A percentile compares a stretch with the other conserved stretches of the same genome.
Conservation (phyloP, 2,329 filamentous ascomycete genomes). For the Clarireedia monteithiana region DNA sequence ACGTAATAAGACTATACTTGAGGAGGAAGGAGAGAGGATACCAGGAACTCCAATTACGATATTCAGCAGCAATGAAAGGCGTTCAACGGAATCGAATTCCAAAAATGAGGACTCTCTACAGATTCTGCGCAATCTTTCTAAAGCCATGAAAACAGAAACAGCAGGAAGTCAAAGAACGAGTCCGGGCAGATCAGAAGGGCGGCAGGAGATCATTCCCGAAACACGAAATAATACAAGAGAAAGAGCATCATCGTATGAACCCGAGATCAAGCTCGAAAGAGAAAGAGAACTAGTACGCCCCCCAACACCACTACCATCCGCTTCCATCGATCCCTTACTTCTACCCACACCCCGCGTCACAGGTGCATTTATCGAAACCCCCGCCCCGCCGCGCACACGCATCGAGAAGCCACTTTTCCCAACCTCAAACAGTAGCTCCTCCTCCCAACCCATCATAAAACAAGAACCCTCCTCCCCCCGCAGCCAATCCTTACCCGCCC, state of each 20-base stretch:
- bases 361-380: slow-evolving; percentile 28
- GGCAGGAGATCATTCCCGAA: slow-evolving; percentile 15
- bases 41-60: slow-evolving; percentile 18
- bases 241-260: slow-evolving; percentile 22
- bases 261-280: slow-evolving; percentile 3
- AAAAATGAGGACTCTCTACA: slow-evolving; percentile 10
- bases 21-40: slow-evolving; percentile 18
- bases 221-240: slow-evolving; percentile 24
- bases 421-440: not conserved
- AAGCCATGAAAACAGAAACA: slow-evolving; percentile 1
- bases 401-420: not conserved
- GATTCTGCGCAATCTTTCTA: slow-evolving; percentile 8
- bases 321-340: slow-evolving; percentile 15
- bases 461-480: not conserved
- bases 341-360: slow-evolving; percentile 26
- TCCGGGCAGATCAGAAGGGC: slow-evolving; percentile 18
- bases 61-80: slow-evolving; percentile 8
- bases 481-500: not conserved
- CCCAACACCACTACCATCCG: slow-evolving; percentile 13
- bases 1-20: slow-evolving; percentile 19
- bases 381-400: slow-evolving; percentile 23
- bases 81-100: not conserved
- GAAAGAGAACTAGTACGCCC: slow-evolving; percentile 16
- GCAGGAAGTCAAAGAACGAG: slow-evolving; percentile 6
- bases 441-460: not conserved